phyloP scores from a whole-genome alignment of 805 yeast genomes.

The Wickerhamiella cacticola region DNA sequence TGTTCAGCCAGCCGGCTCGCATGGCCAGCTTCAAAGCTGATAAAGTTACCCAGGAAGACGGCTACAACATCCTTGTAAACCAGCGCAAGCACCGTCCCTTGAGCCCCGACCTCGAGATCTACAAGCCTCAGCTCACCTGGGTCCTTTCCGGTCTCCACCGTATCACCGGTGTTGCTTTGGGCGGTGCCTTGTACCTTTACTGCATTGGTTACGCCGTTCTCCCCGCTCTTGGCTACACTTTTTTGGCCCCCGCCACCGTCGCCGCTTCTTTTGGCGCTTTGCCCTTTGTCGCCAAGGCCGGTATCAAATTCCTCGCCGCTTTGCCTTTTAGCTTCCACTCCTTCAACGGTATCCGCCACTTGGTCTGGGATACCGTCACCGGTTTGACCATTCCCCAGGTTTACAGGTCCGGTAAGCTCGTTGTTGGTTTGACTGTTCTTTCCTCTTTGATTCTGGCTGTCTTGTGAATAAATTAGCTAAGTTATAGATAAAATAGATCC shows the following conservation, averaged over 20 bases:
- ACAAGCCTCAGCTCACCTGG: constrained; percentile 85
- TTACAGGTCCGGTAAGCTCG: constrained; percentile 80
- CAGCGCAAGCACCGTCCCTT: constrained; percentile 83
- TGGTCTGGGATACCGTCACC: constrained; percentile 79
- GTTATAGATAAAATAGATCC: background rate
- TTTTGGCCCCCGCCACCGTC: constrained; percentile 40
- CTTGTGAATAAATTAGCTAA: constrained; percentile 1
- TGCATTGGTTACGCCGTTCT: constrained; percentile 65
- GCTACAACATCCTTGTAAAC: constrained; percentile 54
- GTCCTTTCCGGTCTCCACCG: constrained; percentile 72
- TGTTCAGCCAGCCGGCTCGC: constrained; percentile 7
- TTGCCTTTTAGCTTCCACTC: constrained; percentile 81
- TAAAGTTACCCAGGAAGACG: constrained; percentile 47
- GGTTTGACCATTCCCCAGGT: constrained; percentile 78
- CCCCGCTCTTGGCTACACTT: constrained; percentile 44
- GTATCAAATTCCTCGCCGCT: constrained; percentile 57
- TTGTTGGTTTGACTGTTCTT: constrained; percentile 48
- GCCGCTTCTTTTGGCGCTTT: constrained; percentile 47
- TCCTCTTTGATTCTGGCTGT: constrained; percentile 40
- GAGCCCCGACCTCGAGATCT: constrained; percentile 83
- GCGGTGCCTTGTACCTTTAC: constrained; percentile 63
- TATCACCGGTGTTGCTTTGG: constrained; percentile 75
- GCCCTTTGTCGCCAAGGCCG: constrained; percentile 50
- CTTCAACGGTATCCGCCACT: constrained; percentile 82
- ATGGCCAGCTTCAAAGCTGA: constrained; percentile 28